Conservation (phyloP, 108 stramenopile genomes). For the Skeletonema marinoi region DNA sequence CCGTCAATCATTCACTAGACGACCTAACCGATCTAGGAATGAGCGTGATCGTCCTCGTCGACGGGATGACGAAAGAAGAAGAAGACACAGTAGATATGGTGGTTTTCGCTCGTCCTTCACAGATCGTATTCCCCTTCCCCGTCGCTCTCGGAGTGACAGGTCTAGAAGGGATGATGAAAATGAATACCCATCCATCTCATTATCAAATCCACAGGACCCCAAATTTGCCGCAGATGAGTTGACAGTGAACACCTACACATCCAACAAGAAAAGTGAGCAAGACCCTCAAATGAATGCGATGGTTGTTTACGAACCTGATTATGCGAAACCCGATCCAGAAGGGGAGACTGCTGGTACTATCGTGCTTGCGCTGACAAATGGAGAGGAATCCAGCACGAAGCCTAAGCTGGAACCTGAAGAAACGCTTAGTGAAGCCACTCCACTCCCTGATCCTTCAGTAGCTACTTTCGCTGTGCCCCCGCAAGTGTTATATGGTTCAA, state of each 20-base stretch:
- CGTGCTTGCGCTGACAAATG: not conserved
- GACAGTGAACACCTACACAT: constrained; percentile 37
- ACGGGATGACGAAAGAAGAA: not conserved
- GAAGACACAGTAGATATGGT: not conserved
- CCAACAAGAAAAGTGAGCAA: not conserved
- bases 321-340: not conserved
- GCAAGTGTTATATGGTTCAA: not conserved
- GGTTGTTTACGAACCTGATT: not conserved
- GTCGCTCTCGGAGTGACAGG: not conserved
- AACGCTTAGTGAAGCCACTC: not conserved
- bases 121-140: not conserved
- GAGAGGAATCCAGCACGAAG: not conserved
- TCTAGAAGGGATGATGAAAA: constrained; percentile 3
- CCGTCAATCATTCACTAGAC: not conserved
- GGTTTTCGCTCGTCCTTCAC: not conserved
- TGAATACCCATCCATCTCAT: not conserved
- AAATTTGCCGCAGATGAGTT: constrained; percentile 22
- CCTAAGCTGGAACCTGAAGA: not conserved
- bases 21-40: not conserved
- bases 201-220: constrained; percentile 9
- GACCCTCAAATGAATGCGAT: not conserved
- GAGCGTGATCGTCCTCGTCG: not conserved
- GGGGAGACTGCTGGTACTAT: not conserved
- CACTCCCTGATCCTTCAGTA: not conserved
- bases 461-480: not conserved